A percentile compares a stretch with the other conserved stretches of the same genome.
Conservation (phyloP, 2,329 filamentous ascomycete species). For the Westerdykella ornata region DNA sequence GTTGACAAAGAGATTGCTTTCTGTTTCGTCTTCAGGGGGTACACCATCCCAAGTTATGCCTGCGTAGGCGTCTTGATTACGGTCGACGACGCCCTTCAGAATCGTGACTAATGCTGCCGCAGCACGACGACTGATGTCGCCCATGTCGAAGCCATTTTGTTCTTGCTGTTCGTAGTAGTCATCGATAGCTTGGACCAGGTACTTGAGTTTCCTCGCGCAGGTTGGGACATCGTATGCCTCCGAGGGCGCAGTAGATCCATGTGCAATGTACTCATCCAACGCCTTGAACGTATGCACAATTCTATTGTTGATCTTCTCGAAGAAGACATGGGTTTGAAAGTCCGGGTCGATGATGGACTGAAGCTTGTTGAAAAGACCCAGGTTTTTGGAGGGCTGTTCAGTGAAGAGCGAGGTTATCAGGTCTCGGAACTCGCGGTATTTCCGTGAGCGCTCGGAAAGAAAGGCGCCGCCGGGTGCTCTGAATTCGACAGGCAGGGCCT, state of each 20-base stretch:
- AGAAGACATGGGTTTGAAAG: constrained; percentile 33
- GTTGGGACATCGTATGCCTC: constrained; percentile 24
- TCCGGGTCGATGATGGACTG: constrained; percentile 24
- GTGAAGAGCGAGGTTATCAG: constrained; percentile 16
- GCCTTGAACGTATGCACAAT: constrained; percentile 23
- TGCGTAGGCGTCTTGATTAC: constrained; percentile 30
- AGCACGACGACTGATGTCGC: constrained; percentile 20
- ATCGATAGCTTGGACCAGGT: constrained; percentile 22
- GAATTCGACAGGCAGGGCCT: constrained; percentile 31
- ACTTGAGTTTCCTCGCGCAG: constrained; percentile 26
- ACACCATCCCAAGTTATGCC: constrained; percentile 25
- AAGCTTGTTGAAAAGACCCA: constrained; percentile 22
- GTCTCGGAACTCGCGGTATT: constrained; percentile 26
- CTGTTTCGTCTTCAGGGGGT: constrained; percentile 16
- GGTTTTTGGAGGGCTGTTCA: constrained; percentile 23
- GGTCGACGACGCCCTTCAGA: constrained; percentile 26
- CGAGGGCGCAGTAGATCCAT: constrained; percentile 20
- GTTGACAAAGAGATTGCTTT: constrained; percentile 30
- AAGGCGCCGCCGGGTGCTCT: constrained; percentile 20
- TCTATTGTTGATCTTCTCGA: constrained; percentile 30
- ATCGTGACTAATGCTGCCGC: constrained; percentile 28
- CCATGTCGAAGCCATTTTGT: constrained; percentile 16
- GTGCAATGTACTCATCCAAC: constrained; percentile 26
- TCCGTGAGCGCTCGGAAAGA: constrained; percentile 24
- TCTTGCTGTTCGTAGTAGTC: constrained; percentile 23